Conservation (phyloP, 768 basidiomycete genomes). For the Mycena leptocephala region DNA sequence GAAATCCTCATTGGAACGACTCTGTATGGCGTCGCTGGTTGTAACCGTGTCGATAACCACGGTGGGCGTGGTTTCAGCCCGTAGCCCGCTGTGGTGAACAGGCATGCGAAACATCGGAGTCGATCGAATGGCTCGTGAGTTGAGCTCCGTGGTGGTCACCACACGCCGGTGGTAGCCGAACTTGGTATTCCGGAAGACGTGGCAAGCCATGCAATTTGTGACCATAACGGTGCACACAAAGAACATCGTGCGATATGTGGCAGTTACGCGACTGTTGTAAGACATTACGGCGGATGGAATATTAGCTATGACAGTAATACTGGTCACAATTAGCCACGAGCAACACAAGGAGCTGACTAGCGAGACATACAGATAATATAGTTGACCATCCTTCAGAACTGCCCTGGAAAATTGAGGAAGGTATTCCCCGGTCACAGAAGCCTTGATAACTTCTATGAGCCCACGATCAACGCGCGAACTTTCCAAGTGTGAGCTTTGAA, state of each 20-base stretch:
- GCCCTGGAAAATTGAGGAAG: slow-evolving; percentile 52
- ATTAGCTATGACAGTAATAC: slow-evolving; percentile 52
- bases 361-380: slow-evolving; percentile 53
- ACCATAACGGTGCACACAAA: slow-evolving; percentile 47
- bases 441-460: slow-evolving; percentile 25
- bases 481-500: neutral
- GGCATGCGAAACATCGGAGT: neutral
- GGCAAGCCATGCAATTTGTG: slow-evolving; percentile 50
- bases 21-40: neutral
- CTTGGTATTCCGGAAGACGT: slow-evolving; percentile 53
- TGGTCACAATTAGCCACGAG: slow-evolving; percentile 20
- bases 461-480: slow-evolving; percentile 28
- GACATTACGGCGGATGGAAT: slow-evolving; percentile 40
- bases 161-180: slow-evolving; percentile 10
- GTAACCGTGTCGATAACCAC: neutral
- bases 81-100: neutral
- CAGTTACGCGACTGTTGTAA: slow-evolving; percentile 36
- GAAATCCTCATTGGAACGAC: too few relatives aligned
- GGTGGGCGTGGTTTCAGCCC: too few relatives aligned
- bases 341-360: neutral
- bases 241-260: slow-evolving; percentile 42
- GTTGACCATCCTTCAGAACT: slow-evolving; percentile 55
- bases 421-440: slow-evolving; percentile 40
- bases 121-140: neutral
- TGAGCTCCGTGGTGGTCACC: slow-evolving; percentile 8